Evolutionary conservation across 2,329 filamentous ascomycete genomes (phyloP), one percentile per base, ranked within the genome.

Genomic region (Penicillium olsonii): DNA sequence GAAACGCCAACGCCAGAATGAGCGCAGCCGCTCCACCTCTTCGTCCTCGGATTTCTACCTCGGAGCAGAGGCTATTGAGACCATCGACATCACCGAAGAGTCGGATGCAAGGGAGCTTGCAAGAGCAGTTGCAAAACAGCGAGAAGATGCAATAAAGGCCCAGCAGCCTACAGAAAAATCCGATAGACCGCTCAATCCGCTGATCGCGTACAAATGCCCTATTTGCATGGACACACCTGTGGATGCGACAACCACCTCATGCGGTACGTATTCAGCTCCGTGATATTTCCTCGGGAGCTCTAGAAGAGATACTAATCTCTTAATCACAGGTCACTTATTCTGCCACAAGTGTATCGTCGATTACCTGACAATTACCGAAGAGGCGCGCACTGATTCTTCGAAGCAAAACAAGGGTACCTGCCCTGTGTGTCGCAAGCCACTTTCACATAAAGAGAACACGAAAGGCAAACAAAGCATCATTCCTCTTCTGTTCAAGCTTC

Each of bases 161-260:
- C 31, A 31, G 22, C 18, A 27, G 2, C 14, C 24, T 5, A 19
- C 10, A 6, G 27, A 27, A 7, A 22, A n/a, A 3, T 12, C 38
- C 15, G 18, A 22, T 5, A 12, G 34, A 22, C 37, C 26, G 1
- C 33, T 39, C 10, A 72, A 71, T 29, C 59, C 70, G 29, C 71
- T 79, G 56, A 78, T 69, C 18, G 76, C 67, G 5, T 78, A 78
- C 62, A 80, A 73, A 53, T 86, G 83, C 62, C 82, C 84, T 37
- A 81, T 86, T 18, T 86, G 83, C 67, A 80, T 86, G 79, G 83
- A 85, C 56, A 76, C 71, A 4, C 80, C 78, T 2, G 82, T 77
- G 8, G 77, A 85, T 61, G 75, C 83, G 9, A 84, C 83, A 2
- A 79, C 76, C 3, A 85, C 83, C 2, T 67, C 75, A 18, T 86